Evolutionary conservation across 495 filamentous ascomycete genomes (phyloP).

Genomic region (Penicillium subrubescens): DNA sequence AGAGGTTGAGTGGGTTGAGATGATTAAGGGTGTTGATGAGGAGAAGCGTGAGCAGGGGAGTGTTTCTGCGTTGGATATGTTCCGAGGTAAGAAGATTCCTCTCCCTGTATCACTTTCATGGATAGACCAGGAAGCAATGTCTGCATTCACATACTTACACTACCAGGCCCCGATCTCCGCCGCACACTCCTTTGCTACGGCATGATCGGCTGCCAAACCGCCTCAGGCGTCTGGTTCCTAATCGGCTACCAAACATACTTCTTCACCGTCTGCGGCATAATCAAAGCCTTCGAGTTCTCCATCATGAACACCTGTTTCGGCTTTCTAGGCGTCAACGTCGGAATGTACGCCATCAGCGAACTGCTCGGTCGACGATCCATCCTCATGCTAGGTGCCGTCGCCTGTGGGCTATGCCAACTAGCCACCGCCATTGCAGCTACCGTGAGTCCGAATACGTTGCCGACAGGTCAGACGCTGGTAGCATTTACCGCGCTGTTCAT

Average conservation of each 20-base stretch:
- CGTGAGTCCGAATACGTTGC: constrained; percentile 14
- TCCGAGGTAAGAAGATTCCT: constrained; percentile 7
- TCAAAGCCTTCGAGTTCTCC: constrained; percentile 58
- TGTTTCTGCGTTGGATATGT: constrained; percentile 21
- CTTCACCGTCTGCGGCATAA: constrained; percentile 61
- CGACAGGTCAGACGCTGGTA: constrained; percentile 18
- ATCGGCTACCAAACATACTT: constrained; percentile 67
- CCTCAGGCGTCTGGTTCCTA: constrained; percentile 62
- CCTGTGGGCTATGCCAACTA: constrained; percentile 57
- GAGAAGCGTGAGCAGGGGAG: constrained; percentile 18
- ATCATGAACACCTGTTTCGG: constrained; percentile 59
- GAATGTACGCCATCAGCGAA: constrained; percentile 53
- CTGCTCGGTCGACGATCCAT: constrained; percentile 57
- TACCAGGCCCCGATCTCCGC: constrained; percentile 15
- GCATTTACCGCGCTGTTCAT: constrained; percentile 21
- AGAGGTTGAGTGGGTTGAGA: constrained; percentile 21
- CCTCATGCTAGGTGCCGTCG: constrained; percentile 49
- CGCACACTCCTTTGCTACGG: constrained; percentile 20
- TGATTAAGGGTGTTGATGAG: constrained; percentile 23
- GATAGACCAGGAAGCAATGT: not conserved
- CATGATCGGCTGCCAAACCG: constrained; percentile 46
- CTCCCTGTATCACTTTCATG: not conserved
- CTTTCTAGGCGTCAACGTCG: constrained; percentile 56
- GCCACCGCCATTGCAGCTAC: constrained; percentile 44
- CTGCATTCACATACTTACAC: not conserved